Conservation (phyloP, 371 early-diverging fungal genomes). For the Apophysomyces elegans region DNA sequence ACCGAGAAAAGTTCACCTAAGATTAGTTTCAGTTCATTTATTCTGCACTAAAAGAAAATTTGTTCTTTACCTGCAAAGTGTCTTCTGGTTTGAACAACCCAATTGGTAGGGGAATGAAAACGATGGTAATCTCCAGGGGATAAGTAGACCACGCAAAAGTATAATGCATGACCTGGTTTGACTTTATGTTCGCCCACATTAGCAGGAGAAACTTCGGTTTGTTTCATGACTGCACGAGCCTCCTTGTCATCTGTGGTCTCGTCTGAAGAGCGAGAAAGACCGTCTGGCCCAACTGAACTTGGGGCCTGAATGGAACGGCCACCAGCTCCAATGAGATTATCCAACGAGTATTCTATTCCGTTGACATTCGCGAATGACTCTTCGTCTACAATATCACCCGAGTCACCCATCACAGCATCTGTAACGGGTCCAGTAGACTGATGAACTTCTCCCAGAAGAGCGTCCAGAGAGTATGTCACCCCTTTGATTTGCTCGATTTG, state of each 20-base stretch:
- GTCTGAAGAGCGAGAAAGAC: slow-evolving; percentile 28
- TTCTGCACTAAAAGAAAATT: neutral
- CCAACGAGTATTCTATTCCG: slow-evolving; percentile 88
- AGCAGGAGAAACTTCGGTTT: slow-evolving; percentile 28
- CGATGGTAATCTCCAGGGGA: slow-evolving; percentile 98
- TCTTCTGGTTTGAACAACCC: slow-evolving; percentile 84
- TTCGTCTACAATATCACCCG: slow-evolving; percentile 66
- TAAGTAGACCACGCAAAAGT: slow-evolving; percentile 91
- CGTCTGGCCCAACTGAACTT: slow-evolving; percentile 49
- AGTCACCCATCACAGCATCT: slow-evolving; percentile 48
- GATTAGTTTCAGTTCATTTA: neutral
- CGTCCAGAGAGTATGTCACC: slow-evolving; percentile 84
- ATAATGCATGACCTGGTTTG: slow-evolving; percentile 75
- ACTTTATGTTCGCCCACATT: slow-evolving; percentile 45
- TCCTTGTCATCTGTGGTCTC: slow-evolving; percentile 28
- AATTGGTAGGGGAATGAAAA: slow-evolving; percentile 96
- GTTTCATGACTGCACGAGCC: slow-evolving; percentile 23
- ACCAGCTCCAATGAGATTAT: slow-evolving; percentile 74
- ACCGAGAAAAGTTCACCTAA: slow-evolving; percentile 93
- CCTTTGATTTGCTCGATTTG: slow-evolving; percentile 95
- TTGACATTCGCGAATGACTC: slow-evolving; percentile 88
- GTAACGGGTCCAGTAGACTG: slow-evolving; percentile 37
- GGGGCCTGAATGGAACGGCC: slow-evolving; percentile 31
- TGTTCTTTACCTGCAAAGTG: slow-evolving; percentile 81
- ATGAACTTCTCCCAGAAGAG: slow-evolving; percentile 80